Evolutionary conservation across 2,329 filamentous ascomycete species (phyloP).

Genomic region (Scedosporium aurantiacum): DNA sequence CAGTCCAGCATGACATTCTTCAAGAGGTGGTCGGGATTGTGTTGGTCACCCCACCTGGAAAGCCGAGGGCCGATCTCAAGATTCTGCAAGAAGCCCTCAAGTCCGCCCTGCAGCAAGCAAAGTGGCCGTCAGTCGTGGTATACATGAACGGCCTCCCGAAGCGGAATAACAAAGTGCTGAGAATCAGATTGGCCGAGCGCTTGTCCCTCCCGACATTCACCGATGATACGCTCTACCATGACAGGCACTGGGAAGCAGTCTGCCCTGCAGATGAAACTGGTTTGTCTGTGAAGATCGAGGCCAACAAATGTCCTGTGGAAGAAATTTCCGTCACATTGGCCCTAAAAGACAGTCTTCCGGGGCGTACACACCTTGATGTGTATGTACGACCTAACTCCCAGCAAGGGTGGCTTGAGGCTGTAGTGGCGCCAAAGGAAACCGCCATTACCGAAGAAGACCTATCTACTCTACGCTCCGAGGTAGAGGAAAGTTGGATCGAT

Average conservation of each 20-base stretch:
- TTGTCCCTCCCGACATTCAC: slow-evolving; percentile 31
- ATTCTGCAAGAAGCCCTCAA: slow-evolving; percentile 35
- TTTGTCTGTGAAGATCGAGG: slow-evolving; percentile 28
- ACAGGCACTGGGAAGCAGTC: slow-evolving; percentile 36
- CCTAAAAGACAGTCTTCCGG: slow-evolving; percentile 10
- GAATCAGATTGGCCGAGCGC: slow-evolving; percentile 39
- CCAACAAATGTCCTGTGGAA: slow-evolving; percentile 22
- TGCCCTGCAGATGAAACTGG: slow-evolving; percentile 37
- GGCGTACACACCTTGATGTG: slow-evolving; percentile 6
- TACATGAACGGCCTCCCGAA: slow-evolving; percentile 46
- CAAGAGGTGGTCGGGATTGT: slow-evolving; percentile 45
- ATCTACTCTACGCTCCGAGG: neutral
- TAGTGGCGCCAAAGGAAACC: neutral
- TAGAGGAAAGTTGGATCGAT: slow-evolving; percentile 7
- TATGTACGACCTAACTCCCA: slow-evolving; percentile 7
- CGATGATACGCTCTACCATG: slow-evolving; percentile 29
- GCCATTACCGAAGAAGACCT: too few species aligned
- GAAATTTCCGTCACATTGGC: slow-evolving; percentile 15
- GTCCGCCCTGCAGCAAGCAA: slow-evolving; percentile 37
- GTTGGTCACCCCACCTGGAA: slow-evolving; percentile 33
- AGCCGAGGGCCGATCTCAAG: slow-evolving; percentile 34
- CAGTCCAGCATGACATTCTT: slow-evolving; percentile 37
- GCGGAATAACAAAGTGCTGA: slow-evolving; percentile 46
- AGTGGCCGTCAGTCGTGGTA: slow-evolving; percentile 38
- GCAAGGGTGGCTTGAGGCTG: slow-evolving; percentile 7